Evolutionary conservation across 129 eudicot species (phyloP).

Genomic region (Dittrichia graveolens): DNA sequence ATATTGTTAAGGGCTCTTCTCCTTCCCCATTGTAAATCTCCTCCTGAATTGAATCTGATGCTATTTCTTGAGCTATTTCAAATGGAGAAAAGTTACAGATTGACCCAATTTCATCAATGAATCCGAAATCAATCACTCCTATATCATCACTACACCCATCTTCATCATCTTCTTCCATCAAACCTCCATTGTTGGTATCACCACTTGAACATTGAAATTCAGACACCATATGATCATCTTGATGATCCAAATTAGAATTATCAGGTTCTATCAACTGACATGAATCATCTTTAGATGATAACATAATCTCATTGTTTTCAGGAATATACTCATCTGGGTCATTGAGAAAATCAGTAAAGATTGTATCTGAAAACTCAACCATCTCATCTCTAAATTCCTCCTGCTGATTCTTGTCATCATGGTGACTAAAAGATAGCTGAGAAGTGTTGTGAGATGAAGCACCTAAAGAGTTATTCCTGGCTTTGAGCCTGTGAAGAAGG

Average conservation of each 20-base stretch:
- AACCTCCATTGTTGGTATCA: slow-evolving; percentile 38
- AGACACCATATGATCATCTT: slow-evolving; percentile 25
- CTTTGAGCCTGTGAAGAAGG: slow-evolving; percentile 68
- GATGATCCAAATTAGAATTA: slow-evolving; percentile 17
- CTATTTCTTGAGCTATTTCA: slow-evolving; percentile 59
- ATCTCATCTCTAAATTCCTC: slow-evolving; percentile 39
- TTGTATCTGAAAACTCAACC: slow-evolving; percentile 49
- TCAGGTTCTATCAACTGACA: slow-evolving; percentile 13
- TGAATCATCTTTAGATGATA: slow-evolving; percentile 34
- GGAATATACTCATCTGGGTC: slow-evolving; percentile 53
- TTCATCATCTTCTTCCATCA: slow-evolving; percentile 46
- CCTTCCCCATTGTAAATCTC: slow-evolving; percentile 36
- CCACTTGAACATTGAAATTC: slow-evolving; percentile 30
- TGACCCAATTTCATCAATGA: slow-evolving; percentile 66
- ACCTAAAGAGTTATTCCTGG: slow-evolving; percentile 56
- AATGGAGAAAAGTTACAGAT: slow-evolving; percentile 57
- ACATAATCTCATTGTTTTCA: slow-evolving; percentile 27
- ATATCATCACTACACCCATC: slow-evolving; percentile 24
- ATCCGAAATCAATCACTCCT: slow-evolving; percentile 54
- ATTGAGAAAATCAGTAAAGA: slow-evolving; percentile 65
- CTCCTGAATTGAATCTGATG: slow-evolving; percentile 35
- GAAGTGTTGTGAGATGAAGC: slow-evolving; percentile 35
- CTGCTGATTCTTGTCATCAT: slow-evolving; percentile 32
- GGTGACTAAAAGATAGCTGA: slow-evolving; percentile 20
- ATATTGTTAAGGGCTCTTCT: slow-evolving; percentile 54